Conservation (phyloP, 2,329 filamentous ascomycete species). For the Davidsoniella eucalypti region DNA sequence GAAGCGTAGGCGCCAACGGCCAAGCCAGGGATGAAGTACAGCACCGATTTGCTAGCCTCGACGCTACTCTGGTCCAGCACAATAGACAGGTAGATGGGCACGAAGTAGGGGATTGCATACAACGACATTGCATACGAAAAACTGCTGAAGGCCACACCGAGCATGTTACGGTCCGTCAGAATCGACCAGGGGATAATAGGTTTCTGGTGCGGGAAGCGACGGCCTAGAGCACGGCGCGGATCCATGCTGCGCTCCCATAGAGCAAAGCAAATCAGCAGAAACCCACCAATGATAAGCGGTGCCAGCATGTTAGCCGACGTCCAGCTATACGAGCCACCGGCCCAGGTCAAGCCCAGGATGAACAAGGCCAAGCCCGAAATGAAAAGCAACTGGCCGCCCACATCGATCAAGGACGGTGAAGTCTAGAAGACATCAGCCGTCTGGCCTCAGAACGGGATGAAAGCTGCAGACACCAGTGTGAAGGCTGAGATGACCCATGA, state of each 20-base stretch:
- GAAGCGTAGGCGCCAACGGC: slow-evolving; percentile 40
- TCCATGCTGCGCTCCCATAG: slow-evolving; percentile 38
- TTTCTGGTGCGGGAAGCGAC: slow-evolving; percentile 31
- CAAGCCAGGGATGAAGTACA: slow-evolving; percentile 49
- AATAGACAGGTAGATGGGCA: slow-evolving; percentile 50
- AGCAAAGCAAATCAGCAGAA: slow-evolving; percentile 27
- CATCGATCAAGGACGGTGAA: slow-evolving; percentile 25
- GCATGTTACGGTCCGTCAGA: slow-evolving; percentile 39
- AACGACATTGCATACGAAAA: slow-evolving; percentile 41
- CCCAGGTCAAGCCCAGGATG: slow-evolving; percentile 40
- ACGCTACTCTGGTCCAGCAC: slow-evolving; percentile 36
- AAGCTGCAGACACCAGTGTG: slow-evolving; percentile 49
- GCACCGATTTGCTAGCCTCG: slow-evolving; percentile 37
- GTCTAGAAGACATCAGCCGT: slow-evolving; percentile 32
- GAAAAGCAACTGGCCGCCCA: slow-evolving; percentile 39
- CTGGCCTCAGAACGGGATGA: slow-evolving; percentile 50
- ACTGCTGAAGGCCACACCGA: slow-evolving; percentile 45
- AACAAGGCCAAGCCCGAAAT: slow-evolving; percentile 36
- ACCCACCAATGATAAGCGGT: slow-evolving; percentile 29
- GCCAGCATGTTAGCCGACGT: slow-evolving; percentile 29
- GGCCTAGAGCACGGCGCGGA: slow-evolving; percentile 29
- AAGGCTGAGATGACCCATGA: slow-evolving; percentile 58
- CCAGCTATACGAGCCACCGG: slow-evolving; percentile 37
- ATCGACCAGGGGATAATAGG: slow-evolving; percentile 49
- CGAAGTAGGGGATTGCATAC: slow-evolving; percentile 46